Conservation (phyloP, 257 asterid genomes). For the Sherardia arvensis region DNA sequence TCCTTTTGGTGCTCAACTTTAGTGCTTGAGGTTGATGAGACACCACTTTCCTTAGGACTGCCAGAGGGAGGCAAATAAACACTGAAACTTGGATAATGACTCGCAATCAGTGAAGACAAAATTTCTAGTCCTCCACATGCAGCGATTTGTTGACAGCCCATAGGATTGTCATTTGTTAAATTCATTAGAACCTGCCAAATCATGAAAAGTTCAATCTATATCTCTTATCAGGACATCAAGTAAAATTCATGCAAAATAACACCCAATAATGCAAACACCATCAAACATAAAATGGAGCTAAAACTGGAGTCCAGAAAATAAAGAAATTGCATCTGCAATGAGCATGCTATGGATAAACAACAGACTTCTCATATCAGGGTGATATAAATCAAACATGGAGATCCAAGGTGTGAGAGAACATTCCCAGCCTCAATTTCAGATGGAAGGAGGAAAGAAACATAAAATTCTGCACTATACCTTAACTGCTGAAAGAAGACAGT, state of each 20-base stretch:
- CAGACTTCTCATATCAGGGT: not conserved
- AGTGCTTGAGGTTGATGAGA: conserved; percentile 27
- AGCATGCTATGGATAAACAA: not conserved
- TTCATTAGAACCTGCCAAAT: conserved; percentile 67
- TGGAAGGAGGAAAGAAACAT: not conserved
- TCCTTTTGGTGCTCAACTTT: conserved; percentile 25
- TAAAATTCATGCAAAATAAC: not conserved
- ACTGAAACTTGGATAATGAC: conserved; percentile 53
- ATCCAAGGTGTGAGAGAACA: not conserved
- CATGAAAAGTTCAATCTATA: conserved; percentile 2
- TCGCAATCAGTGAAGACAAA: conserved; percentile 50
- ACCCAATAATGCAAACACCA: not conserved
- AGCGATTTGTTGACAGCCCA: conserved; percentile 74
- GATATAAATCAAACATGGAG: not conserved
- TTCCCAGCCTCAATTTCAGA: not conserved
- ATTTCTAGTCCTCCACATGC: conserved; percentile 58
- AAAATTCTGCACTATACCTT: conserved; percentile 33
- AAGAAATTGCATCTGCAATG: not conserved
- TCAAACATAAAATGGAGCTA: not conserved
- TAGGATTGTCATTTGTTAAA: conserved; percentile 61
- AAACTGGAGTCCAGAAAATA: no score
- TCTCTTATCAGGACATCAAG: not conserved
- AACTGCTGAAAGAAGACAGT: conserved; percentile 67
- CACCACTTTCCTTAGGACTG: conserved; percentile 17
- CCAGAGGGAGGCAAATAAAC: conserved; percentile 14